phyloP scores from a whole-genome alignment of 345 rosid species.

The Eucalyptus regnans region DNA sequence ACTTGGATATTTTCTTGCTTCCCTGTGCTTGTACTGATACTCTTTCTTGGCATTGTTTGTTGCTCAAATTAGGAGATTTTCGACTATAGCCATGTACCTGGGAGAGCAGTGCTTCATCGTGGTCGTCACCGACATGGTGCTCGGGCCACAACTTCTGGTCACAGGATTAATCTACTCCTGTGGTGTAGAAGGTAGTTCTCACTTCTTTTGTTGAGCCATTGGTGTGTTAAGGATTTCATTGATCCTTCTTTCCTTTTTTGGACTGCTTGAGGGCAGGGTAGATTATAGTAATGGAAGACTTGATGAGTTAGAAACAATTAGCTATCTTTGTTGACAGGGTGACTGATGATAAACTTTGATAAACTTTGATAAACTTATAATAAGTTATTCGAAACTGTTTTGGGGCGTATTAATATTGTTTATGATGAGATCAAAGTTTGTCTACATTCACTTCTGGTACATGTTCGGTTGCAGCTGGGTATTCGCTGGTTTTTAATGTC shows the following conservation, averaged over 20 bases:
- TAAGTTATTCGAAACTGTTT: not conserved
- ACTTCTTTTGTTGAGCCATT: not conserved
- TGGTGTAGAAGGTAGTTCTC: constrained; percentile 90
- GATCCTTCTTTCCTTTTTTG: not conserved
- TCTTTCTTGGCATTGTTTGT: not conserved
- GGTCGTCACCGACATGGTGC: constrained; percentile 99
- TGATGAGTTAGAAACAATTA: not conserved
- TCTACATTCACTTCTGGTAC: not conserved
- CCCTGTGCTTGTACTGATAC: not conserved
- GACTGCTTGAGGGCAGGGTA: not conserved
- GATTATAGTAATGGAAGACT: not conserved
- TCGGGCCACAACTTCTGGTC: constrained; percentile 78
- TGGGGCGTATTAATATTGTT: not conserved
- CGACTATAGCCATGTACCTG: constrained; percentile 71
- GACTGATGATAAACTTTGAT: not conserved
- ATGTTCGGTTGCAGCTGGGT: not conserved
- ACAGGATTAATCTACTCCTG: constrained; percentile 64
- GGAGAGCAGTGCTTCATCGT: constrained; percentile 78
- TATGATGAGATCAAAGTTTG: not conserved
- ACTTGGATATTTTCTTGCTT: not conserved
- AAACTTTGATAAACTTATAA: not conserved
- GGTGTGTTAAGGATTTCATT: not conserved
- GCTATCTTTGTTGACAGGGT: not conserved
- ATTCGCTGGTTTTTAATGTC: not conserved
- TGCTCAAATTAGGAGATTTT: constrained; percentile 41